Evolutionary conservation across 768 basidiomycete genomes (phyloP).

Genomic region (Baorangia bicolor): DNA sequence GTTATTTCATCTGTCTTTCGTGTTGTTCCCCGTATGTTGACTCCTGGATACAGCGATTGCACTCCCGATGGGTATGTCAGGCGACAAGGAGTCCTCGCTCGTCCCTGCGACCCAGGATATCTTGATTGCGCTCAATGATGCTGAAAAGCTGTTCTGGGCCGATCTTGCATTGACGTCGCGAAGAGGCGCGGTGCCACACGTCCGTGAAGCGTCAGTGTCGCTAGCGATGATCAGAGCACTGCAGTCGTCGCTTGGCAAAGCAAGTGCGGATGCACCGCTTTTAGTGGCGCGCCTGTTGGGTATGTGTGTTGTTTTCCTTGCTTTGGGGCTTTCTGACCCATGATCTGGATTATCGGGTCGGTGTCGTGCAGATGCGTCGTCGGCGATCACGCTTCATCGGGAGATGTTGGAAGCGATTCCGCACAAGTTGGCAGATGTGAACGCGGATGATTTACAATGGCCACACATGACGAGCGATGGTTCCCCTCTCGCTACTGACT

Average conservation of each 20-base stretch:
- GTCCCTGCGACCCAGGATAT: slow-evolving; percentile 56
- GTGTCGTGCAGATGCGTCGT: slow-evolving; percentile 57
- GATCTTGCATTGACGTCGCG: slow-evolving; percentile 54
- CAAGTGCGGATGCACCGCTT: slow-evolving; percentile 45
- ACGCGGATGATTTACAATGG: slow-evolving; percentile 73
- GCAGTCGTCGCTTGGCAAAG: slow-evolving; percentile 76
- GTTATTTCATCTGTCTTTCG: not conserved
- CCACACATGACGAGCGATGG: slow-evolving; percentile 52
- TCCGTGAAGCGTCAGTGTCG: slow-evolving; percentile 73
- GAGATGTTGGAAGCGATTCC: slow-evolving; percentile 85
- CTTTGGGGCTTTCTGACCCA: not conserved
- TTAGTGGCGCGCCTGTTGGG: slow-evolving; percentile 66
- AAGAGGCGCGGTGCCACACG: slow-evolving; percentile 64
- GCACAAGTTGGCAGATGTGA: slow-evolving; percentile 55
- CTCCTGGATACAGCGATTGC: slow-evolving; percentile 60
- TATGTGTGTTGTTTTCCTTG: slow-evolving; percentile 24
- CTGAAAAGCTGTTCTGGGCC: slow-evolving; percentile 69
- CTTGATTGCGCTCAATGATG: slow-evolving; percentile 56
- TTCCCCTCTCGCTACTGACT: slow-evolving; percentile 31
- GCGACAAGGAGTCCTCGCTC: slow-evolving; percentile 38
- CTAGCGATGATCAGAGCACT: slow-evolving; percentile 71
- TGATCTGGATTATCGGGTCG: not conserved
- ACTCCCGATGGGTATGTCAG: slow-evolving; percentile 75
- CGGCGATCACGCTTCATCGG: slow-evolving; percentile 75
- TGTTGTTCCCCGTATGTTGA: slow-evolving; percentile 3